Evolutionary conservation across 805 yeast genomes (phyloP).

Genomic region (Zygoascus bituminiphila): DNA sequence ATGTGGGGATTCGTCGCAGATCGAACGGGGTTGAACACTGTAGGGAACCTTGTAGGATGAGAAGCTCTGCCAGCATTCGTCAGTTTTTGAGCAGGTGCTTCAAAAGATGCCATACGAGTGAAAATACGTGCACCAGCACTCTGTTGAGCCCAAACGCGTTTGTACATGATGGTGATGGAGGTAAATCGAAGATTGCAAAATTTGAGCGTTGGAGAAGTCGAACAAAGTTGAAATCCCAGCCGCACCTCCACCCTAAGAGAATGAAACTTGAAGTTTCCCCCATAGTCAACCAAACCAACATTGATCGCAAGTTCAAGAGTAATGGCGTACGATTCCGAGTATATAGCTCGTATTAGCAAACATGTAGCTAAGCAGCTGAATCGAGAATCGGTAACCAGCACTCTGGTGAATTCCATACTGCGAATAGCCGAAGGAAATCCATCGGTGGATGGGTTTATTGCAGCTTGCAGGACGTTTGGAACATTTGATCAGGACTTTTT

Average conservation of each 20-base stretch:
- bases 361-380: conserved; percentile 20
- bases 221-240: background rate
- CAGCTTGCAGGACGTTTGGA: conserved; percentile 22
- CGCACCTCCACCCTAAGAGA: too few relatives aligned
- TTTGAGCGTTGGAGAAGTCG: background rate
- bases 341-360: conserved; percentile 10
- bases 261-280: too few relatives aligned
- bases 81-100: background rate
- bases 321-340: conserved; percentile 3
- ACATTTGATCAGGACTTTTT: conserved; percentile 19
- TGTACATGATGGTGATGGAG: background rate
- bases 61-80: conserved; percentile 6
- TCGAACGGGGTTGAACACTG: conserved; percentile 50
- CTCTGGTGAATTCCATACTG: conserved; percentile 16
- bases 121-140: background rate
- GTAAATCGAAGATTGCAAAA: background rate
- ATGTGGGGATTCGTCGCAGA: conserved; percentile 62
- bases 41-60: conserved; percentile 34
- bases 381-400: conserved; percentile 14
- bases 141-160: background rate
- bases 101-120: background rate
- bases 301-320: background rate
- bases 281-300: too few relatives aligned
- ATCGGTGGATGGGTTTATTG: conserved; percentile 12
- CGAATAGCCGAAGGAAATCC: conserved; percentile 13